Evolutionary conservation across 495 filamentous ascomycete species (phyloP).

Genomic region (Symbiotaphrina buchneri): DNA sequence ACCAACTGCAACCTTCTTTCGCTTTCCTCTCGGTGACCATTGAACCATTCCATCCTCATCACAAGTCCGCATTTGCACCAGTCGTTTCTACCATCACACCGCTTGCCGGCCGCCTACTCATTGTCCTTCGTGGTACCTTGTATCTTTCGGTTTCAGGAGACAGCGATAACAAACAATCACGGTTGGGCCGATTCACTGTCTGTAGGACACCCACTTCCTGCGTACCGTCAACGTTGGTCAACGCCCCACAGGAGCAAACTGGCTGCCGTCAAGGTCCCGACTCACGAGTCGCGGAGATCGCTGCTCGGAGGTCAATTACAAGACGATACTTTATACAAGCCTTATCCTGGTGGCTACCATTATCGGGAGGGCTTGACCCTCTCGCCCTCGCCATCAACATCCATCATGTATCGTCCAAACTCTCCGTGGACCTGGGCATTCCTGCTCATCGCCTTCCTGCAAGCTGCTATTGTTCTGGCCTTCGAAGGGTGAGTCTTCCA

Average conservation of each 20-base stretch:
- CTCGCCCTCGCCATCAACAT: constrained; percentile 8
- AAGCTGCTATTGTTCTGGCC: constrained; percentile 55
- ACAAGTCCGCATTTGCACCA: no score
- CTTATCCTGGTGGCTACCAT: constrained; percentile 25
- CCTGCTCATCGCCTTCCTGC: constrained; percentile 44
- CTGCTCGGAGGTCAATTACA: constrained; percentile 37
- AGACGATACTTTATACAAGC: constrained; percentile 26
- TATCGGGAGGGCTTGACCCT: constrained; percentile 28
- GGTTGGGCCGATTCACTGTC: no score
- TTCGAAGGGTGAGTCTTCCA: constrained; percentile 59
- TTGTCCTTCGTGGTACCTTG: no score
- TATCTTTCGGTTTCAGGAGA: no score
- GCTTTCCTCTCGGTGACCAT: no score
- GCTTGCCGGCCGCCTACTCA: no score
- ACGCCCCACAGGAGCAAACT: not conserved
- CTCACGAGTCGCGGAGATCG: constrained; percentile 37
- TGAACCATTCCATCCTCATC: no score
- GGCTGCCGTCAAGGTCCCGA: constrained; percentile 30
- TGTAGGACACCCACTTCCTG: no score
- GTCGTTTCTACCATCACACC: no score
- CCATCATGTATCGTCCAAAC: constrained; percentile 47
- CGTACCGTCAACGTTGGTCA: no score
- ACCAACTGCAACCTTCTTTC: no score
- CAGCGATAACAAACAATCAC: no score
- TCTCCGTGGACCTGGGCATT: constrained; percentile 81